Conservation (phyloP, 2,329 filamentous ascomycete genomes). For the Diaporthe ilicicola region DNA sequence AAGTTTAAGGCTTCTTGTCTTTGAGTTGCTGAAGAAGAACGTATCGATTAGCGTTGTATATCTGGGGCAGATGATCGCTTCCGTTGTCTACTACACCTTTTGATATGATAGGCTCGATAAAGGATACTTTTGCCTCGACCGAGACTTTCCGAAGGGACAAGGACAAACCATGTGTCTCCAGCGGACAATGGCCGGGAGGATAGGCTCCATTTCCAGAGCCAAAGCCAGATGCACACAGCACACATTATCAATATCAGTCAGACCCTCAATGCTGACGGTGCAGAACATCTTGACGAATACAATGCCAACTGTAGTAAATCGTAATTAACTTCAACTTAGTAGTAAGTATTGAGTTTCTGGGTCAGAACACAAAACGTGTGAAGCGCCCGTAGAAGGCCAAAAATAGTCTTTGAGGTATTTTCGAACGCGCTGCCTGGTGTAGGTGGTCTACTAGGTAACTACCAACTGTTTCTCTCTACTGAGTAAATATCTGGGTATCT, state of each 20-base stretch:
- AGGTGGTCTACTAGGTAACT: no score
- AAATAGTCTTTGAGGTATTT: no score
- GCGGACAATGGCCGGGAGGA: neutral
- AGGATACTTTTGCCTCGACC: neutral
- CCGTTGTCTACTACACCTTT: neutral
- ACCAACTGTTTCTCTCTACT: no score
- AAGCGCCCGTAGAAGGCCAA: no score
- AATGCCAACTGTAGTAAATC: neutral
- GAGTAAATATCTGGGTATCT: no score
- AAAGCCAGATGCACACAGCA: neutral
- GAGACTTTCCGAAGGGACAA: neutral
- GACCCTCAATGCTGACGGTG: neutral
- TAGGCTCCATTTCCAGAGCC: neutral
- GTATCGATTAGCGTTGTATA: neutral
- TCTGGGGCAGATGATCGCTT: neutral
- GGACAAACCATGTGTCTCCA: neutral
- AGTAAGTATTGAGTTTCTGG: neutral
- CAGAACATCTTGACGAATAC: neutral
- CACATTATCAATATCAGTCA: neutral
- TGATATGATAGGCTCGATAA: neutral
- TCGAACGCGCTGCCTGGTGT: no score
- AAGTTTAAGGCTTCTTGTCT: neutral
- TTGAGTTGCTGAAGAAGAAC: neutral
- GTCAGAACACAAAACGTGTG: neutral
- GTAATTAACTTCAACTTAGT: neutral